Percentiles rank a stretch among this genome's conserved stretches.
phyloP scores from a whole-genome alignment of 169 alveolate genomes.

The Eimeria falciformis region DNA sequence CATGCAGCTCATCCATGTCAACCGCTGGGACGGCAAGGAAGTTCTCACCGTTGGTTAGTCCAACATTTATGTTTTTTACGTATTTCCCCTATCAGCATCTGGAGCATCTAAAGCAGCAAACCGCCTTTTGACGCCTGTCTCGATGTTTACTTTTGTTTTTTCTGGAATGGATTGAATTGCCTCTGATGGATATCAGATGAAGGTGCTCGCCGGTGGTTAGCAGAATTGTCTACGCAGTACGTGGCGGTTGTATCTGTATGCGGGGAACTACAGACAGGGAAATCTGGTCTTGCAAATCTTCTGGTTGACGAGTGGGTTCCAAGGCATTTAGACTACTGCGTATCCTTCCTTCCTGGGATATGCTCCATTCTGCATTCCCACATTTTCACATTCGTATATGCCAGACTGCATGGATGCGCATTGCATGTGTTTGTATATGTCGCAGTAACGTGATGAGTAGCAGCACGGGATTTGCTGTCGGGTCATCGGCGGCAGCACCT shows the following conservation, averaged over 20 bases:
- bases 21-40: constrained; percentile 78
- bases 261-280: constrained; percentile 74
- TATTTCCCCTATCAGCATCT: constrained; percentile 1
- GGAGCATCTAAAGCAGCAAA: no score
- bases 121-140: no score
- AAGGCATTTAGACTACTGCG: background rate
- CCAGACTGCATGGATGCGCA: no score
- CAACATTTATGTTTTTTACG: background rate
- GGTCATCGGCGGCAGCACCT: constrained; percentile 51
- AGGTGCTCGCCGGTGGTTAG: constrained; percentile 70
- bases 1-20: constrained; percentile 77
- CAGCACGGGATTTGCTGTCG: constrained; percentile 72
- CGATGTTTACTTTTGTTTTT: background rate
- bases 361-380: no score
- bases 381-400: no score
- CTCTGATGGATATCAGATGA: constrained; percentile 63
- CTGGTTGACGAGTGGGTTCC: constrained; percentile 69
- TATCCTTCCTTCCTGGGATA: background rate
- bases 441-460: constrained; percentile 62
- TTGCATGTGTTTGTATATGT: background rate
- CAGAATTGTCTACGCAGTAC: constrained; percentile 52
- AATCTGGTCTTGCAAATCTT: constrained; percentile 70
- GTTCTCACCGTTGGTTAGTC: constrained; percentile 75
- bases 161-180: no score
- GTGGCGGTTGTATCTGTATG: constrained; percentile 74